Evolutionary conservation across 1,139 yeast species (phyloP), one percentile per base, ranked within the genome.

Genomic region (Kurtzmaniella quercitrusa): DNA sequence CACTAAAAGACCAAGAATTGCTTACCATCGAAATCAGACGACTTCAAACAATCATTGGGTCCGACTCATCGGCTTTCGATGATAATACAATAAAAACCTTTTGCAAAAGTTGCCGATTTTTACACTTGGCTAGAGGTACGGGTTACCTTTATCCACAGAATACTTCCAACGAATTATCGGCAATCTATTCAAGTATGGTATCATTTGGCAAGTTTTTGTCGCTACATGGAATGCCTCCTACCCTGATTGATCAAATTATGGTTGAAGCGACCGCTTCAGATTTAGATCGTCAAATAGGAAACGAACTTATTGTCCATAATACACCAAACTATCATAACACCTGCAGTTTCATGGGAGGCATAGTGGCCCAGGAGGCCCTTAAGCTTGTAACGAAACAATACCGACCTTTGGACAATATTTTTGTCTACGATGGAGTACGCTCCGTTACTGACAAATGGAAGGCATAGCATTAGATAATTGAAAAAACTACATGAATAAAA

Each of bases 361-460:
- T 87, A 9, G 87, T 80, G 0, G 80, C 88, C 15, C 95, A 88
- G 56, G 96, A 88, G 55, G 77, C 76, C 8, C 68, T 83, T 44
- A 85, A 64, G 62, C 53, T 84, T 2, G 59, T 84, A 12, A 84
- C 95, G 2, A 76, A 77, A 38, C 96, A 88, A 58, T 88, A 84
- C 51, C 69, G 82, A 4, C 91, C 95, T 1, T 56, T 86, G 38
- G 82, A 83, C 48, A 84, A 86, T 51, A 61, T 82, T 17, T 68
- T 81, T 42, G 71, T 83, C 0, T 86, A 78, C 57, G 91, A 88
- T 57, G 95, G 93, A 2, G 67, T 82, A 7, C 59, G 65, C 19
- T 74, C 84, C 17, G 64, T 66, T 30, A 71, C 81, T 43, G 72
- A 68, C 19, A 73, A 72, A 42, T 80, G 77, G 70, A 76, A 71